Evolutionary conservation across 202 grass and related monocot species (phyloP).

Genomic region (Setaria viridis): DNA sequence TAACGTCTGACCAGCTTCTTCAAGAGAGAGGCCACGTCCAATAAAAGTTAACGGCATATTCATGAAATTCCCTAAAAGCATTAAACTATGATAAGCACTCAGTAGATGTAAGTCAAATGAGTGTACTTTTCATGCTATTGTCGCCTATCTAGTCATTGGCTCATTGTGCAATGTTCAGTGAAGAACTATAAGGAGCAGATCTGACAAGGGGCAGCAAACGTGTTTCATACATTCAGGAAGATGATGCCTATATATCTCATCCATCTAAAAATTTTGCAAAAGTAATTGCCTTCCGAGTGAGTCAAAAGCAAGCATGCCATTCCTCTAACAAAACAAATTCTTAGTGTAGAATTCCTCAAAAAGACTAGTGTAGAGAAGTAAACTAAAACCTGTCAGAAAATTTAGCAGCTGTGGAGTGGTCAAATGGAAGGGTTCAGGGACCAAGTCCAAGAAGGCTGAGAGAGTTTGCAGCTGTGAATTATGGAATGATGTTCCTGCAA

Average conservation of each 20-base stretch:
- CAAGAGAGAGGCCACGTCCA: conserved; percentile 37
- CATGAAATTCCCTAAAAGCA: conserved; percentile 62
- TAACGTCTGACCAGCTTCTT: conserved; percentile 53
- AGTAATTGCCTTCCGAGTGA: background rate
- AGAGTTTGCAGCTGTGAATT: conserved; percentile 62
- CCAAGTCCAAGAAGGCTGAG: conserved; percentile 44
- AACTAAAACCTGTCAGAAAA: conserved; percentile 63
- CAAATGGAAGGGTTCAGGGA: conserved; percentile 65
- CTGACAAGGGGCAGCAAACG: background rate
- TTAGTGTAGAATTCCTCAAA: background rate
- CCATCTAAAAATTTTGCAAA: background rate
- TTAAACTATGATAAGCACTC: conserved; percentile 30
- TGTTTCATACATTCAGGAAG: background rate
- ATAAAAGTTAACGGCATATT: conserved; percentile 48
- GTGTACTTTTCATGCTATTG: background rate
- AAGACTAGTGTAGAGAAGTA: background rate
- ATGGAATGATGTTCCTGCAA: conserved; percentile 68
- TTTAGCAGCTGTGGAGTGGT: conserved; percentile 55
- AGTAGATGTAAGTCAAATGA: background rate
- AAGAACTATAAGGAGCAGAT: background rate
- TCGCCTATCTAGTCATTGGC: background rate
- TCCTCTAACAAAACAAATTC: conserved; percentile 1
- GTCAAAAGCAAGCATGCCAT: background rate
- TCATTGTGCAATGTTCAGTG: background rate
- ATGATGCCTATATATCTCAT: background rate